These are phyloP conservation scores for Salix purpurea DNA, from an alignment of 345 rosid genomes.

Conservation along the genomic window DNA sequence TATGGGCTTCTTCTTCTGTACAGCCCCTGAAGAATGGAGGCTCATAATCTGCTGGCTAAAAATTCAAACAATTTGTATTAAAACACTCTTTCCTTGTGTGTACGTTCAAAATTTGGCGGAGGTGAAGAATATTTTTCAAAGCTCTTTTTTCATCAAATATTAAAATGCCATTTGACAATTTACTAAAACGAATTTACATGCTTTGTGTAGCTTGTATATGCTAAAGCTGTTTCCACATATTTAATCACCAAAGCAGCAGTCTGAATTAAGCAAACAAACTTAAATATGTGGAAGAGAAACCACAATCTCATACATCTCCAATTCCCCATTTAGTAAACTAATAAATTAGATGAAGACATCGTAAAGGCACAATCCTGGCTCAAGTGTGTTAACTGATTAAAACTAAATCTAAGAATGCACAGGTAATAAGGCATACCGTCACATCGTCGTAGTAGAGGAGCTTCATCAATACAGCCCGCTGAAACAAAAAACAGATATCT, in stretches of 20 bases:
- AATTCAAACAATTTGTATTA: conserved; percentile 5
- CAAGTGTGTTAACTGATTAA: not conserved
- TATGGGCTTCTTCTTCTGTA: conserved; percentile 72
- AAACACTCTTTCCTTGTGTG: not conserved
- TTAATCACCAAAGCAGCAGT: not conserved
- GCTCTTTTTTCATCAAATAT: not conserved
- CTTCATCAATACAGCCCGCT: conserved; percentile 97
- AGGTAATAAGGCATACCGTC: conserved; percentile 56
- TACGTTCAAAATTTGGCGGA: not conserved
- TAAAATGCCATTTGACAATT: not conserved
- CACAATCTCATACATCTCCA: not conserved
- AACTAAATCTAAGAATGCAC: not conserved
- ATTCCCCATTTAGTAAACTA: not conserved
- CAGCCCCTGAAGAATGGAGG: conserved; percentile 95
- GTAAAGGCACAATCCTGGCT: not conserved
- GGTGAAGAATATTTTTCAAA: not conserved
- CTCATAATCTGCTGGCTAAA: conserved; percentile 86
- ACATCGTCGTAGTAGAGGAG: conserved; percentile 90
- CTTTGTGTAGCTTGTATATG: not conserved
- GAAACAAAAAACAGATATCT: conserved; percentile 30
- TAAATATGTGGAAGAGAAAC: not conserved
- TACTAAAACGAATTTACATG: not conserved
- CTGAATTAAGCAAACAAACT: not conserved
- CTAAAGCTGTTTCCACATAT: not conserved
- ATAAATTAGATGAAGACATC: not conserved